phyloP scores from a whole-genome alignment of 306 rosid genomes.

The Geum urbanum region DNA sequence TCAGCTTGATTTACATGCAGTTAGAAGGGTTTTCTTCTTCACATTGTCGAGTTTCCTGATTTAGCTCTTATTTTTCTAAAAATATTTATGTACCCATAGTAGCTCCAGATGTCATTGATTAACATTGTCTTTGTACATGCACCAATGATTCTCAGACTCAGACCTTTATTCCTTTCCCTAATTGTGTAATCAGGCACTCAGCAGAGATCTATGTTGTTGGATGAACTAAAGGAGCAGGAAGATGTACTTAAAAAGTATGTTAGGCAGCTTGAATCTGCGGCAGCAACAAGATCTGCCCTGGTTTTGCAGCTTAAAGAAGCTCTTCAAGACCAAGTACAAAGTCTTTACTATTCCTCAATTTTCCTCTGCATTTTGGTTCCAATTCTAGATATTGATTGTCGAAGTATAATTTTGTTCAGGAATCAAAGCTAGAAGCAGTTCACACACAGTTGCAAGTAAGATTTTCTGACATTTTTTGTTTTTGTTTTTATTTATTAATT shows the following conservation, averaged over 20 bases:
- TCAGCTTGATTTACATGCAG: slow-evolving; percentile 2
- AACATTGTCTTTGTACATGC: background rate
- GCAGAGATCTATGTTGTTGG: slow-evolving; percentile 49
- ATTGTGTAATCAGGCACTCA: slow-evolving; percentile 50
- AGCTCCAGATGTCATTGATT: no score
- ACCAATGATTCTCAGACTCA: background rate
- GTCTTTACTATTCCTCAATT: slow-evolving; percentile 11
- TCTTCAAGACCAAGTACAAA: slow-evolving; percentile 71
- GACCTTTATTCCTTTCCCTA: background rate
- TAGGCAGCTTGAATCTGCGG: slow-evolving; percentile 53
- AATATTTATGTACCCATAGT: no score
- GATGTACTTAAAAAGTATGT: slow-evolving; percentile 50
- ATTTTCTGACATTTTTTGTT: slow-evolving; percentile 11
- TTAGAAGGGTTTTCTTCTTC: background rate
- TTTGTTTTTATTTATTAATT: background rate
- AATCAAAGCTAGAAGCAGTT: slow-evolving; percentile 63
- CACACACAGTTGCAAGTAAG: slow-evolving; percentile 74
- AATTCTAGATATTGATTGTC: slow-evolving; percentile 12
- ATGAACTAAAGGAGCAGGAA: slow-evolving; percentile 69
- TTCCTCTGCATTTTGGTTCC: background rate
- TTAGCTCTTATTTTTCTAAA: background rate
- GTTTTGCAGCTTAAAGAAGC: slow-evolving; percentile 70
- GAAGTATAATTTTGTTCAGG: slow-evolving; percentile 52
- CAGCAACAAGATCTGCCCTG: slow-evolving; percentile 63
- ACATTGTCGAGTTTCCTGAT: background rate